phyloP scores from a whole-genome alignment of 2,329 filamentous ascomycete species.

The Sarocladium kiliense region DNA sequence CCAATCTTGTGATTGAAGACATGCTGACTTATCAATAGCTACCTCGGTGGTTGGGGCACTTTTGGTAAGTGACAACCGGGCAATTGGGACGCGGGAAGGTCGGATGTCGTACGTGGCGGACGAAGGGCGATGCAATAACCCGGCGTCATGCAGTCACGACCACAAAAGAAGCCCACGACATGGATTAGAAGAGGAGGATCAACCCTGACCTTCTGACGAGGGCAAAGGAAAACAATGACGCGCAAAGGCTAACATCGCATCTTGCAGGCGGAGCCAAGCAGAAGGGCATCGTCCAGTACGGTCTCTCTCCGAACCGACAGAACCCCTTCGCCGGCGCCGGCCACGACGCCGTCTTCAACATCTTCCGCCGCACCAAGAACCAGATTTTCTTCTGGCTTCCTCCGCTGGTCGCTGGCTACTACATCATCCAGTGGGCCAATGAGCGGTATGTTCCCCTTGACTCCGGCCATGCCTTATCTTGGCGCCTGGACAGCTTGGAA shows the following conservation, averaged over 20 bases:
- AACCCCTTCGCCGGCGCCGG: conserved; percentile 73
- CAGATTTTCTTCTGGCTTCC: conserved; percentile 90
- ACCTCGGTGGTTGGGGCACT: conserved; percentile 68
- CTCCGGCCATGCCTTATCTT: too few species aligned
- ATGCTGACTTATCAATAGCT: conserved; percentile 45
- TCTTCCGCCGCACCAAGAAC: conserved; percentile 75
- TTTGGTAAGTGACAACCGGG: conserved; percentile 55
- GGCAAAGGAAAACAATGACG: not conserved
- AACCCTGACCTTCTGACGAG: not conserved
- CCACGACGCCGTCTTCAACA: conserved; percentile 91
- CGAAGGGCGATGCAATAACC: not conserved
- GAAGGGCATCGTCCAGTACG: conserved; percentile 65
- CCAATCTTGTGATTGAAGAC: not conserved
- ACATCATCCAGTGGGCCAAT: conserved; percentile 82
- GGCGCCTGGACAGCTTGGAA: too few species aligned
- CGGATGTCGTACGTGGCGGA: too few species aligned
- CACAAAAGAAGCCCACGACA: too few species aligned
- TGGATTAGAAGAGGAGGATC: not conserved
- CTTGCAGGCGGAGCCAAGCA: conserved; percentile 51
- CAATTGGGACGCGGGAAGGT: not conserved
- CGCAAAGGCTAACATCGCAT: conserved; percentile 14
- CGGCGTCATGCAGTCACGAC: not conserved
- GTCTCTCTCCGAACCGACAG: conserved; percentile 82
- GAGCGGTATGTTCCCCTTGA: conserved; percentile 61
- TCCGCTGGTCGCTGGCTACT: conserved; percentile 73